Base-by-base conservation (phyloP, 306 rosid genomes). In the Cucumis melo region DNA sequence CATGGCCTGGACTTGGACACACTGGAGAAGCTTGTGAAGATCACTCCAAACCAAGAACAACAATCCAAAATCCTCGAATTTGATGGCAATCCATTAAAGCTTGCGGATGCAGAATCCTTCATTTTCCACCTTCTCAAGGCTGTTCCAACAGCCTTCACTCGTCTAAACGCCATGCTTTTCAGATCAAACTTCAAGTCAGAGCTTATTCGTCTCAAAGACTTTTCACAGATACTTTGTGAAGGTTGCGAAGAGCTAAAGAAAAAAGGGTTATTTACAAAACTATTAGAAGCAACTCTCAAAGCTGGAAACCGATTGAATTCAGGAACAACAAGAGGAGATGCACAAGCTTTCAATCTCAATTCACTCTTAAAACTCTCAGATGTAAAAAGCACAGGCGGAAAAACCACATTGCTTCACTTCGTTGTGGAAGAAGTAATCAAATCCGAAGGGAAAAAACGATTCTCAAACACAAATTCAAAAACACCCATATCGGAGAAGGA, bases 221-320 rank as follows among this genome's bases (percentile, higher is more conserved):
- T 81, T n/a, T 71, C 89, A 41, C 89, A 86, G 57, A 81, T 91
- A 75, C 86, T 93, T 63, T 88, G 88, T 76, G 55, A 63, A 60
- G 92, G 89, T 20, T 92, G 98, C 80, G 84, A 87, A 80, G 97
- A 90, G 79, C 90, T 90, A 4, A 84, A 85, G 55, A 63, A 79
- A 42, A 84, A 88, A 11, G 87, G 87, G 8, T 79, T 94, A 10
- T 88, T 94, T 74, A 77, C 88, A 41, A 94, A 87, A 78, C 93
- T 94, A 20, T 89, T 94, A 0, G 97, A 94, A 77, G 97, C 95
- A 39, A 88, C 92, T 81, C 93, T 94, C 84, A 94, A 89, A 82
- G 89, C 98, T 5, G 92, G 97, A 54, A 91, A 91, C 71, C 75
- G 88, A 46, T 85, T 94, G 98, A 94, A 94, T 81, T 91, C 92